Evolutionary conservation across 140 eudicot species (phyloP), one percentile per base, ranked within the genome.

Genomic region (Erigeron philadelphicus): DNA sequence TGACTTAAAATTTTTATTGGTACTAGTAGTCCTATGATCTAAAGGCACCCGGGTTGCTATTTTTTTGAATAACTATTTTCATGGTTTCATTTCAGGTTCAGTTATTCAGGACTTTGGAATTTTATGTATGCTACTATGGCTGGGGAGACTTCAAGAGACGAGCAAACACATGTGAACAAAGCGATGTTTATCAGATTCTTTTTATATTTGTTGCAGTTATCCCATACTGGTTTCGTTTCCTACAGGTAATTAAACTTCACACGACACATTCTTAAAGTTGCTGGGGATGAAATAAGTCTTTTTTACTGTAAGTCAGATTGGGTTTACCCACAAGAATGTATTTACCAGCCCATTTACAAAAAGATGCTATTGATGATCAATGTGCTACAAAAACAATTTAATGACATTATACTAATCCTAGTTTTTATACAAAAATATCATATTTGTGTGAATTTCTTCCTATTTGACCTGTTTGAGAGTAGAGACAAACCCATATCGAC

Each of bases 181-280:
- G 77, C 47, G 17, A 55, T 12, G 31, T 76, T 19, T 85, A 70
- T 54, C 10, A 83, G 40, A 41, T 42, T 38, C 45, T 88, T 57
- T 53, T 12, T 35, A 82, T 88, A 56, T 43, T 81, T 23, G 59
- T 88, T 7, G 92, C 92, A 2, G 76, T 83, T 21, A 46, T 88
- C 21, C 95, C 95, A 17, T 88, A 73, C 38, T 88, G 92, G 95
- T 53, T 76, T 40, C 89, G 92, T 3, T 63, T 67, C 53, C 74
- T 85, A 73, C 95, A 87, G 91, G 95, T 87, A 67, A n/a, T 18
- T 61, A 1, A 72, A 59, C 61, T 52, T 19, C 38, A 71, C 42
- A 59, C 5, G 3, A 11, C 38, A 54, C 43, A 12, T 61, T n/a
- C n/a, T n/a, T n/a, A n/a, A n/a, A n/a, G n/a, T n/a, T n/a, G n/a